Conservation (phyloP, 371 early-diverging fungal genomes). For the Mortierella sp. region DNA sequence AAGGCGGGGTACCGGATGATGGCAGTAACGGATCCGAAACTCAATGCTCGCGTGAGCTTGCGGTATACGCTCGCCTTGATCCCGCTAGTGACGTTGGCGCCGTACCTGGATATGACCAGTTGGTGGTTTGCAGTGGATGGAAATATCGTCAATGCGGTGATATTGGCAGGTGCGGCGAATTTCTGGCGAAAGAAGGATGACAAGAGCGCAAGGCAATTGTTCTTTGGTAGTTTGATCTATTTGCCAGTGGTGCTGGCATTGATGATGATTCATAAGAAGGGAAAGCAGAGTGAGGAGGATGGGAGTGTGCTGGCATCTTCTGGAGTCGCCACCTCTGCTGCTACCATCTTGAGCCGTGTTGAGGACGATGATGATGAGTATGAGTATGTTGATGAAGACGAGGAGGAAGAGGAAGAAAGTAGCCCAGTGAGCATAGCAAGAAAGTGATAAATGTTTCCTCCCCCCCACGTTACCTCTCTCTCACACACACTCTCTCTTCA, state of each 20-base stretch:
- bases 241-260: constrained; percentile 87
- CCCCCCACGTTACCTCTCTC: no score
- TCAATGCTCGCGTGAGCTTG: constrained; percentile 90
- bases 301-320: constrained; percentile 7
- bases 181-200: constrained; percentile 86
- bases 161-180: constrained; percentile 74
- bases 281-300: constrained; percentile 3
- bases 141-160: constrained; percentile 75
- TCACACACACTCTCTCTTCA: no score
- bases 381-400: constrained; percentile 47
- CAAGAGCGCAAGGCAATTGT: constrained; percentile 85
- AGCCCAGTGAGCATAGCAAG: constrained; percentile 9
- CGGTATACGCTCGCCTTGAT: constrained; percentile 87
- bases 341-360: neutral
- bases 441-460: neutral
- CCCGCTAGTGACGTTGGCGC: constrained; percentile 77
- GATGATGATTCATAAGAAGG: constrained; percentile 87
- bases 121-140: constrained; percentile 85
- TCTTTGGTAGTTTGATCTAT: constrained; percentile 91
- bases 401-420: constrained; percentile 35
- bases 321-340: neutral
- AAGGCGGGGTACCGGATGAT: constrained; percentile 98
- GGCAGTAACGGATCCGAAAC: constrained; percentile 85
- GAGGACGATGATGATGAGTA: constrained; percentile 53
- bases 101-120: constrained; percentile 80